Evolutionary conservation across 768 basidiomycete species (phyloP), one percentile per base, ranked within the genome.

Genomic region (Mycena pura): DNA sequence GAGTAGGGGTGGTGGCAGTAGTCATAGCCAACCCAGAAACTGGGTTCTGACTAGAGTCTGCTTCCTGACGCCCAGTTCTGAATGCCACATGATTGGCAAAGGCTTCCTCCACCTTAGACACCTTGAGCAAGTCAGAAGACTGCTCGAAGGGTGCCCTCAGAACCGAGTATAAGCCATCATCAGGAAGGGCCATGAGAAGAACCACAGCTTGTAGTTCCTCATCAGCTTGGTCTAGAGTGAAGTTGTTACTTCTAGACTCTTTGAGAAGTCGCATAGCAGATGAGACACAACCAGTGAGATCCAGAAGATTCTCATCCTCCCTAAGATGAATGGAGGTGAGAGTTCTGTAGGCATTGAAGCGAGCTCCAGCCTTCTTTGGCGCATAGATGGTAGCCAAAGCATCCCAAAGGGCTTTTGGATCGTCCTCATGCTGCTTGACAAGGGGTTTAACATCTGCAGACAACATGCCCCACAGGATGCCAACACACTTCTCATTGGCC

Each of bases 31-130:
- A n/a, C n/a, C n/a, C n/a, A n/a, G n/a, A n/a, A n/a, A n/a, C n/a
- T n/a, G n/a, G n/a, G n/a, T n/a, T n/a, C n/a, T n/a, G n/a, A n/a
- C n/a, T n/a, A n/a, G n/a, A n/a, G 40, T 41, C 54, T 19, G 32
- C 54, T 27, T 47, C 57, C 57, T 59, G 38, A 21, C 60, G 65
- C 40, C 36, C 61, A 46, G 60, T 54, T 25, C 62, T 64, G 38
- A 44, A 63, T 43, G 54, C 52, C 54, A 57, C 44, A 31, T 62
- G 25, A 45, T 56, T 62, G 54, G 54, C 45, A 48, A 24, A 60
- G 49, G 58, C 58, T 7, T 17, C 2, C 29, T 60, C 49, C 25
- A 60, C 39, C 32, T 44, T 21, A 4, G 6, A 6, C 6, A 46
- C 49, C 8, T 52, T 29, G 34, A 60, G 48, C 5, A 39, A 34